A percentile compares a stretch with the other conserved stretches of the same genome.
Evolutionary conservation across 176 grass and related monocot genomes (phyloP).

Genomic region (Zizania latifolia): DNA sequence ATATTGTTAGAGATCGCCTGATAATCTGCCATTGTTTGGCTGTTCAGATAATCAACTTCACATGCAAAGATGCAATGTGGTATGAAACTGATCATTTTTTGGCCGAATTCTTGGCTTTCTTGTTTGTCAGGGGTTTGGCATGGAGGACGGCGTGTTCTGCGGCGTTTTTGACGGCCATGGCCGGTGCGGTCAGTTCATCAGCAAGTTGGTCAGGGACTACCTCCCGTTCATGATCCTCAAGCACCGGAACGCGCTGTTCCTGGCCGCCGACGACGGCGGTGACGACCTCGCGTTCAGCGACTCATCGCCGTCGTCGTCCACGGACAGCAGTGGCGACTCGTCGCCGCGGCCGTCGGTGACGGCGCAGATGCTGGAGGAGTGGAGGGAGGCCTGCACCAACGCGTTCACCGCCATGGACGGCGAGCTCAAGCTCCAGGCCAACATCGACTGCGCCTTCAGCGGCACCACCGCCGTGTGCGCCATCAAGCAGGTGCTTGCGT

Average conservation of each 20-base stretch:
- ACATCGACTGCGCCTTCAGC: constrained; percentile 58
- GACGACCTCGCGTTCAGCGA: constrained; percentile 34
- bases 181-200: constrained; percentile 51
- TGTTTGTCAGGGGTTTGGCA: constrained; percentile 72
- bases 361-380: constrained; percentile 63
- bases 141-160: constrained; percentile 83
- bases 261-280: constrained; percentile 10
- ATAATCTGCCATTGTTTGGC: too few relatives aligned
- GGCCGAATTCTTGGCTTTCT: not conserved
- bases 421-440: constrained; percentile 62
- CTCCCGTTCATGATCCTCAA: constrained; percentile 75
- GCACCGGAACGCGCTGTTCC: constrained; percentile 54
- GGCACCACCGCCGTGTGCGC: constrained; percentile 86
- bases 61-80: too few relatives aligned
- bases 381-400: constrained; percentile 57
- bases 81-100: not conserved
- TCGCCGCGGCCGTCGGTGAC: constrained; percentile 22
- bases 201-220: constrained; percentile 68
- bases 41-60: too few relatives aligned
- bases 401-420: constrained; percentile 75
- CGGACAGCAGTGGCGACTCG: constrained; percentile 19
- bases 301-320: constrained; percentile 22
- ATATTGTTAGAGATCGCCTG: too few relatives aligned
- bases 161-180: constrained; percentile 98
- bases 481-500: too few relatives aligned